Conservation (phyloP, 331 rosid genomes). For the Saraca asoca region DNA sequence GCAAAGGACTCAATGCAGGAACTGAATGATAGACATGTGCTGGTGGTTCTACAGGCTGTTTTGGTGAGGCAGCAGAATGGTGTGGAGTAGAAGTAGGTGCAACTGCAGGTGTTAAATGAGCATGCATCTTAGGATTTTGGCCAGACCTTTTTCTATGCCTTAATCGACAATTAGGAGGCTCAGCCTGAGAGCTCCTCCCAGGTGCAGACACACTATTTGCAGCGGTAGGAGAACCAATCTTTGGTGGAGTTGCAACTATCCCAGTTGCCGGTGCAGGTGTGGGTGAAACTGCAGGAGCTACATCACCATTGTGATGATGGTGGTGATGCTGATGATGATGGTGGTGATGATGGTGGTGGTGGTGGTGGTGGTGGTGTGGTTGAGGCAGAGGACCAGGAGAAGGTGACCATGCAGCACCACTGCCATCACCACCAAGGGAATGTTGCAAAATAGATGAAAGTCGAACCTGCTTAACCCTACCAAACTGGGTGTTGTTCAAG, state of each 20-base stretch:
- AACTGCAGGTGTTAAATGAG: slow-evolving; percentile 49
- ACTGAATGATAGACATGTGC: slow-evolving; percentile 44
- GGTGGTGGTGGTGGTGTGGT: slow-evolving; percentile 55
- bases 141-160: slow-evolving; percentile 49
- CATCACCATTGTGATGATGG: slow-evolving; percentile 30
- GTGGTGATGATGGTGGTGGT: slow-evolving; percentile 51
- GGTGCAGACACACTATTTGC: slow-evolving; percentile 56
- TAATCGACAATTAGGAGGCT: slow-evolving; percentile 60
- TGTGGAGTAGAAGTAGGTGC: slow-evolving; percentile 52
- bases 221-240: slow-evolving; percentile 52
- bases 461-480: slow-evolving; percentile 86
- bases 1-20: slow-evolving; percentile 73
- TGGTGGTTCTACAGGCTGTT: slow-evolving; percentile 46
- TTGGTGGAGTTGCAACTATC: slow-evolving; percentile 45
- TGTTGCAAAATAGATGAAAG: slow-evolving; percentile 75
- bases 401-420: slow-evolving; percentile 55
- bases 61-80: slow-evolving; percentile 47
- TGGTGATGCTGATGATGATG: slow-evolving; percentile 45
- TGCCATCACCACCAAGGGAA: slow-evolving; percentile 61
- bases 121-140: slow-evolving; percentile 43
- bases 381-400: slow-evolving; percentile 69
- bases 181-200: slow-evolving; percentile 45
- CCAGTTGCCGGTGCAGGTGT: slow-evolving; percentile 37
- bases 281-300: slow-evolving; percentile 36
- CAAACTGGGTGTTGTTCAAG: slow-evolving; percentile 80